Conservation (phyloP, 768 basidiomycete species). For the Pleurotus eryngii region DNA sequence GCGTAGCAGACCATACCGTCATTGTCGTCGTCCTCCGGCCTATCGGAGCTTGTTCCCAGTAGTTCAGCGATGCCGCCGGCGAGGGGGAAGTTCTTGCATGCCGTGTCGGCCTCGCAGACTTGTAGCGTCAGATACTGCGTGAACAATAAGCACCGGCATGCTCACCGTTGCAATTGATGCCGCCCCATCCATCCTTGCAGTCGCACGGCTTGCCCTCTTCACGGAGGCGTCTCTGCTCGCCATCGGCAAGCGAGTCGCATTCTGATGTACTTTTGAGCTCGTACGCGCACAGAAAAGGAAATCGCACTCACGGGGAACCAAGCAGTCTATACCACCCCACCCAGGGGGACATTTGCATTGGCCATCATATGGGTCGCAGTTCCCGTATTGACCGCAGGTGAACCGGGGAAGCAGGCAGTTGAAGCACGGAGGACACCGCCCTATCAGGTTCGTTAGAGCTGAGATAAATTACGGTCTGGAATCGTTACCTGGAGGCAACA, state of each 20-base stretch:
- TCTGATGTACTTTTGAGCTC: slow-evolving; percentile 44
- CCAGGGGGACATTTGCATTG: slow-evolving; percentile 96
- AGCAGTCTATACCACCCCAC: slow-evolving; percentile 97
- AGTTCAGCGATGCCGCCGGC: slow-evolving; percentile 31
- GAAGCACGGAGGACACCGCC: slow-evolving; percentile 85
- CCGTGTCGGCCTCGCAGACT: slow-evolving; percentile 85
- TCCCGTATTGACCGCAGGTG: slow-evolving; percentile 88
- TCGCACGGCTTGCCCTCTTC: slow-evolving; percentile 74
- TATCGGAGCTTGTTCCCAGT: slow-evolving; percentile 21
- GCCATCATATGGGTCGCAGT: slow-evolving; percentile 89
- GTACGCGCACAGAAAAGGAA: not conserved
- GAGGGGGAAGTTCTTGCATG: slow-evolving; percentile 80
- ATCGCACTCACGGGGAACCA: slow-evolving; percentile 73
- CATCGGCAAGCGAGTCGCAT: slow-evolving; percentile 92
- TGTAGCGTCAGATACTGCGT: not conserved
- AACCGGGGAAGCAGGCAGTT: slow-evolving; percentile 93
- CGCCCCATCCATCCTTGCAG: slow-evolving; percentile 93
- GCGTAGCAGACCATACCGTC: slow-evolving; percentile 91
- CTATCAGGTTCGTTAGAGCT: slow-evolving; percentile 24
- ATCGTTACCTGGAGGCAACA: slow-evolving; percentile 16
- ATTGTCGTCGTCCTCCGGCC: slow-evolving; percentile 23
- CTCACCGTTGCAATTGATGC: slow-evolving; percentile 96
- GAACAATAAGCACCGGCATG: not conserved
- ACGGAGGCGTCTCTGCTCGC: slow-evolving; percentile 77
- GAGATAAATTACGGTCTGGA: not conserved